Conservation (phyloP, 2,329 filamentous ascomycete genomes). For the Diaporthe sp. region DNA sequence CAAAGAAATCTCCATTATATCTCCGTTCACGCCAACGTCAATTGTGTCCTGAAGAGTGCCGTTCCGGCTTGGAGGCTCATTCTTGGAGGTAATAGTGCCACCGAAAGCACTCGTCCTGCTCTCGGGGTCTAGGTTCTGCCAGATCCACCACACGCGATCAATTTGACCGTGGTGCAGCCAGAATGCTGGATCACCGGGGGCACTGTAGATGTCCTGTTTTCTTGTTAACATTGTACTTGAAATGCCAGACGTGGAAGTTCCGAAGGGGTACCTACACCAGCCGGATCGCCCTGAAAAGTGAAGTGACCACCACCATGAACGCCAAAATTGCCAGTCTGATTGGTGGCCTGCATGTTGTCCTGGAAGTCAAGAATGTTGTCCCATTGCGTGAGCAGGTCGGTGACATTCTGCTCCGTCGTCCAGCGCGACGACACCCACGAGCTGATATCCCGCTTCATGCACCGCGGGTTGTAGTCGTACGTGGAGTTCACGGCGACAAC, state of each 20-base stretch:
- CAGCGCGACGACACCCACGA: conserved; percentile 31
- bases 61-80: conserved; percentile 11
- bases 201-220: conserved; percentile 18
- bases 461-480: conserved; percentile 28
- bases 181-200: conserved; percentile 48
- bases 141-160: conserved; percentile 42
- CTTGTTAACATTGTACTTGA: neutral
- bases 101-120: neutral
- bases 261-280: neutral
- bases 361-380: conserved; percentile 38
- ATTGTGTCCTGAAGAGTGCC: neutral
- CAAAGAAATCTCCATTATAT: conserved; percentile 1
- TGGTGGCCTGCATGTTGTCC: conserved; percentile 20
- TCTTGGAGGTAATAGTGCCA: neutral
- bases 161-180: conserved; percentile 50
- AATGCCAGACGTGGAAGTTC: neutral
- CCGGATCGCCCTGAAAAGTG: conserved; percentile 13
- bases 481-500: conserved; percentile 35
- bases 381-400: conserved; percentile 17
- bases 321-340: conserved; percentile 4
- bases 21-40: neutral
- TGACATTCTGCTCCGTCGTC: conserved; percentile 9
- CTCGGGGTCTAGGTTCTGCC: conserved; percentile 37
- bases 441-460: conserved; percentile 34
- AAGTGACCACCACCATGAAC: conserved; percentile 35